Conservation (phyloP, 768 basidiomycete species). For the Termitomyces sp. region DNA sequence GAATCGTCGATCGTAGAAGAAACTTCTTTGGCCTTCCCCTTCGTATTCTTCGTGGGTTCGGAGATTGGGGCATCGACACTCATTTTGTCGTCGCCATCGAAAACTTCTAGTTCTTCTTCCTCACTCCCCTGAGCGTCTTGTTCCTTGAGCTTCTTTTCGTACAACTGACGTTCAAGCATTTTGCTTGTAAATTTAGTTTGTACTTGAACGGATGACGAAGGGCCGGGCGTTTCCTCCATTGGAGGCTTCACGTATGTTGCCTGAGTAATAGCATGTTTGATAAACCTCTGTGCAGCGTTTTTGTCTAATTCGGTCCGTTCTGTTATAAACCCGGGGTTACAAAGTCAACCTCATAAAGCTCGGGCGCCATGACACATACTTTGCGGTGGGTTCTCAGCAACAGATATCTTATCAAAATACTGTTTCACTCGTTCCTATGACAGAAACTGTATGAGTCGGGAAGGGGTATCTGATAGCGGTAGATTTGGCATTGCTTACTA, state of each 20-base stretch:
- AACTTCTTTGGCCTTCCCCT: conserved; percentile 28
- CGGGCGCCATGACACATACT: conserved; percentile 34
- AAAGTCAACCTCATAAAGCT: conserved; percentile 1
- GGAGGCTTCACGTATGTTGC: conserved; percentile 39
- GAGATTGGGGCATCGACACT: conserved; percentile 13
- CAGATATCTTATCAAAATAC: conserved; percentile 82
- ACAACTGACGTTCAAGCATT: conserved; percentile 67
- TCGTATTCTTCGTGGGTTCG: conserved; percentile 31
- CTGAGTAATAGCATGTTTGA: conserved; percentile 77
- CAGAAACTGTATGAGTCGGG: not conserved
- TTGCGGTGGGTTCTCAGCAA: conserved; percentile 64
- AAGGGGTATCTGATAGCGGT: conserved; percentile 1
- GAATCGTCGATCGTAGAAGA: conserved; percentile 2
- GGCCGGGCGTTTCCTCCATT: conserved; percentile 29
- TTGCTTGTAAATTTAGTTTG: conserved; percentile 64
- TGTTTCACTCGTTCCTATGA: conserved; percentile 67
- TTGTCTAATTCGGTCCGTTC: conserved; percentile 64
- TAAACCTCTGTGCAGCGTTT: conserved; percentile 77
- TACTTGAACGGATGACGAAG: conserved; percentile 30
- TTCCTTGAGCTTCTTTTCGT: conserved; percentile 54
- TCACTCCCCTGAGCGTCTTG: conserved; percentile 42
- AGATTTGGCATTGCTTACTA: conserved; percentile 36
- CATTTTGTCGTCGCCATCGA: conserved; percentile 24
- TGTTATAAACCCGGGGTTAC: conserved; percentile 16
- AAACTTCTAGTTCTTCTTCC: conserved; percentile 39